Conservation (phyloP, 1,139 yeast species). For the Candida sp. region DNA sequence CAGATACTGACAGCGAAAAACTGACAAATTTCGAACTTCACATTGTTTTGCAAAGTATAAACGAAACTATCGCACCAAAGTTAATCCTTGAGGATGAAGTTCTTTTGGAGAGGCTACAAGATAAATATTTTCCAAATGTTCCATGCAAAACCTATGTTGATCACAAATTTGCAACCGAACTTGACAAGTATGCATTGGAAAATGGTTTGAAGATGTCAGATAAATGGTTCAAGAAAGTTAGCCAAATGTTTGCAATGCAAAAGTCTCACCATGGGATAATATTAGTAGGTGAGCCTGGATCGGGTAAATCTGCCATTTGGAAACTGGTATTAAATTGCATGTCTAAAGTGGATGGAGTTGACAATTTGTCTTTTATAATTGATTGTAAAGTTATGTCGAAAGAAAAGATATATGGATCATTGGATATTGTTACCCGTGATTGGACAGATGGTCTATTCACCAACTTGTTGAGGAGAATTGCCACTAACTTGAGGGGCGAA, state of each 20-base stretch:
- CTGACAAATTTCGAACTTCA: slow-evolving; percentile 25
- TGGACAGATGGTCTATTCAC: slow-evolving; percentile 94
- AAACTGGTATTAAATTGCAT: slow-evolving; percentile 46
- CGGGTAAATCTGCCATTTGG: slow-evolving; percentile 68
- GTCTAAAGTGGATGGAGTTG: slow-evolving; percentile 28
- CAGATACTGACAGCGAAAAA: slow-evolving; percentile 3
- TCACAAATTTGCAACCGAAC: slow-evolving; percentile 10
- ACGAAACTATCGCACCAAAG: slow-evolving; percentile 64
- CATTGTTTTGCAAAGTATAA: slow-evolving; percentile 51
- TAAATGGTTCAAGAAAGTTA: slow-evolving; percentile 52
- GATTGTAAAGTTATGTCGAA: slow-evolving; percentile 79
- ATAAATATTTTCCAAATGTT: slow-evolving; percentile 21
- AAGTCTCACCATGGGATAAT: slow-evolving; percentile 77
- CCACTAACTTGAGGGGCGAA: slow-evolving; percentile 60
- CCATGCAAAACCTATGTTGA: slow-evolving; percentile 11
- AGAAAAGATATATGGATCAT: slow-evolving; percentile 61
- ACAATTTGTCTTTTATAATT: slow-evolving; percentile 43
- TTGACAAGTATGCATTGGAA: slow-evolving; percentile 11
- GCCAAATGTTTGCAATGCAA: slow-evolving; percentile 63
- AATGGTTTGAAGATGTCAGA: slow-evolving; percentile 25
- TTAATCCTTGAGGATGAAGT: slow-evolving; percentile 50
- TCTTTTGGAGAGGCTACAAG: slow-evolving; percentile 28
- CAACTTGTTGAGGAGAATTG: slow-evolving; percentile 56
- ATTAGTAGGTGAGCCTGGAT: slow-evolving; percentile 73
- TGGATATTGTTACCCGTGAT: slow-evolving; percentile 78